Conservation (phyloP, 257 asterid genomes). For the Solanum sitiens region DNA sequence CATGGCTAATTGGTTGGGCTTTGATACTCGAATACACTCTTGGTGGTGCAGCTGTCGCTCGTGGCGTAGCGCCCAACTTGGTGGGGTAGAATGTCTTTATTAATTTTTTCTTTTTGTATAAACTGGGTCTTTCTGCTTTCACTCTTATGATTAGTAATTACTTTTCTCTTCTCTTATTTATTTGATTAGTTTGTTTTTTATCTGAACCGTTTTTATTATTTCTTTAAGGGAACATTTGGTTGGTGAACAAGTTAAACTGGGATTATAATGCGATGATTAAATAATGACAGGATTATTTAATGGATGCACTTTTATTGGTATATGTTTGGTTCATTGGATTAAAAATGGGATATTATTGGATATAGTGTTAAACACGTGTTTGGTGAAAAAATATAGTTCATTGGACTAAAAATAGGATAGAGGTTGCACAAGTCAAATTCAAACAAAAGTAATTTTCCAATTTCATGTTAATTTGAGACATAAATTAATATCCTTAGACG, state of each 20-base stretch:
- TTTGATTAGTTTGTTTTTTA: neutral
- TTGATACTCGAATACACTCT: conserved; percentile 88
- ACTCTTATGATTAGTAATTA: neutral
- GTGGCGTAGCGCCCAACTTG: conserved; percentile 95
- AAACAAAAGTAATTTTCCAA: neutral
- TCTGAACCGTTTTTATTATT: neutral
- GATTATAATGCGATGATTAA: neutral
- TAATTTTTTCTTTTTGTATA: neutral
- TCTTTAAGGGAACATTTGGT: neutral
- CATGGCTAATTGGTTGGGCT: conserved; percentile 98
- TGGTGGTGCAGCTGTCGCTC: conserved; percentile 99
- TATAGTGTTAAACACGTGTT: neutral
- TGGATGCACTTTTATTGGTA: neutral
- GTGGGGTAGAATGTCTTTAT: conserved; percentile 19
- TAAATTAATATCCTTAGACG: neutral
- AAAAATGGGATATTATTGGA: neutral
- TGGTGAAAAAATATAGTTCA: neutral
- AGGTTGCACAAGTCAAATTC: neutral
- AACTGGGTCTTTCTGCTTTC: neutral
- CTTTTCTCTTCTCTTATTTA: neutral
- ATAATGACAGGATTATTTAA: neutral
- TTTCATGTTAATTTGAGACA: neutral
- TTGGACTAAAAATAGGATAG: neutral
- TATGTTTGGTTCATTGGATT: neutral
- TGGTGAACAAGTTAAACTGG: neutral